Conservation (phyloP, 306 rosid species). For the Dryas alaskensis region DNA sequence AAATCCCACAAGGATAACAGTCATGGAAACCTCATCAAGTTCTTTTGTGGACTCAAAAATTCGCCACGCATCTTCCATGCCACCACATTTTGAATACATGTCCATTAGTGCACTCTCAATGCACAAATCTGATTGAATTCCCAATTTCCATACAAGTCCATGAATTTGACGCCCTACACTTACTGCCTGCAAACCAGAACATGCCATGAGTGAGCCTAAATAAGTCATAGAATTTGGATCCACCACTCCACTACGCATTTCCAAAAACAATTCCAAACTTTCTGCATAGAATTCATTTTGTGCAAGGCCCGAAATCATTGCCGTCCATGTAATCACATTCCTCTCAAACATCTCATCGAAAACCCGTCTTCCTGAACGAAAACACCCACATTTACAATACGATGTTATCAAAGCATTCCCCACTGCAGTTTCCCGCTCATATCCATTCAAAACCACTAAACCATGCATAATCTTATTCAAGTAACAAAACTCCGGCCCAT, state of each 20-base stretch:
- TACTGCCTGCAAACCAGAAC: slow-evolving; percentile 77
- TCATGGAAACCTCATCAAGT: slow-evolving; percentile 73
- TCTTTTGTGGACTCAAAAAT: slow-evolving; percentile 70
- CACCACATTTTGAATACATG: slow-evolving; percentile 78
- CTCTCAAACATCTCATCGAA: slow-evolving; percentile 73
- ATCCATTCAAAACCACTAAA: slow-evolving; percentile 63
- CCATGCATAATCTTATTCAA: slow-evolving; percentile 60
- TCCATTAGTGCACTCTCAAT: slow-evolving; percentile 90
- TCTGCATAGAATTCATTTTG: slow-evolving; percentile 50
- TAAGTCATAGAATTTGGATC: slow-evolving; percentile 75
- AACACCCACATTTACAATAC: slow-evolving; percentile 61
- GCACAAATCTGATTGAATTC: slow-evolving; percentile 68
- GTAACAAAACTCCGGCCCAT: slow-evolving; percentile 41
- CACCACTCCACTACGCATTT: slow-evolving; percentile 56
- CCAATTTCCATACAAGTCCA: slow-evolving; percentile 67
- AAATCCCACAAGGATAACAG: slow-evolving; percentile 82
- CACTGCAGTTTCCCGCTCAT: slow-evolving; percentile 52
- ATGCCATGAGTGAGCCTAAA: slow-evolving; percentile 73
- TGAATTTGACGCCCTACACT: slow-evolving; percentile 72
- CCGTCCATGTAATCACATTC: slow-evolving; percentile 89
- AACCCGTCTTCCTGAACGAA: slow-evolving; percentile 53
- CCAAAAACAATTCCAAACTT: slow-evolving; percentile 46
- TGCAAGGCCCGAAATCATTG: slow-evolving; percentile 77
- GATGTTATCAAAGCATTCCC: slow-evolving; percentile 84
- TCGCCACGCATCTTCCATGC: slow-evolving; percentile 63